Evolutionary conservation across 2,329 filamentous ascomycete species (phyloP).

Genomic region (Blastomyces emzantsi): DNA sequence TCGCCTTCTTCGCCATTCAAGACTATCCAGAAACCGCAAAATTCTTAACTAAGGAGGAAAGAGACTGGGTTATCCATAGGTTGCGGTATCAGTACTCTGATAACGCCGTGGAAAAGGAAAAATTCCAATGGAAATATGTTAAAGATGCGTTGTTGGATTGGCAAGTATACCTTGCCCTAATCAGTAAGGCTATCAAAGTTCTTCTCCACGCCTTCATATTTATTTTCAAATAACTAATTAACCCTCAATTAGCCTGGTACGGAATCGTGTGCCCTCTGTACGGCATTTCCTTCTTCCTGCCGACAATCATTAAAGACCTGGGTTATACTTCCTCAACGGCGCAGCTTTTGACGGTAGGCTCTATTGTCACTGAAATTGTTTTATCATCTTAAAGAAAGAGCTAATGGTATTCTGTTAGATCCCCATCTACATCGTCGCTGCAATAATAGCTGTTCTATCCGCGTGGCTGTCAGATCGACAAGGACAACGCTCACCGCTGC

Average conservation of each 20-base stretch:
- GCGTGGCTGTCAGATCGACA: slow-evolving; percentile 51
- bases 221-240: neutral
- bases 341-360: slow-evolving; percentile 31
- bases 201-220: too few relatives aligned
- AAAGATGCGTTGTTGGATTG: slow-evolving; percentile 34
- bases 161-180: slow-evolving; percentile 34
- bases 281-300: slow-evolving; percentile 33
- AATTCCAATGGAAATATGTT: slow-evolving; percentile 34
- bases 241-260: slow-evolving; percentile 30
- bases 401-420: slow-evolving; percentile 17
- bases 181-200: slow-evolving; percentile 25
- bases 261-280: slow-evolving; percentile 37
- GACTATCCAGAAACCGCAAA: slow-evolving; percentile 39
- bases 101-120: slow-evolving; percentile 22
- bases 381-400: neutral
- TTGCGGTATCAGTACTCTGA: slow-evolving; percentile 30
- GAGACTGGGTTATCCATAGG: slow-evolving; percentile 30
- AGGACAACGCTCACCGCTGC: slow-evolving; percentile 47
- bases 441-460: slow-evolving; percentile 31
- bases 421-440: slow-evolving; percentile 35
- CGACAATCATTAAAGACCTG: slow-evolving; percentile 35
- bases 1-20: slow-evolving; percentile 39
- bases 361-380: neutral
- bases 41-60: slow-evolving; percentile 36
- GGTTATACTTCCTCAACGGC: slow-evolving; percentile 34